phyloP scores from a whole-genome alignment of 129 eudicot genomes.

The Flaveria trinervia region DNA sequence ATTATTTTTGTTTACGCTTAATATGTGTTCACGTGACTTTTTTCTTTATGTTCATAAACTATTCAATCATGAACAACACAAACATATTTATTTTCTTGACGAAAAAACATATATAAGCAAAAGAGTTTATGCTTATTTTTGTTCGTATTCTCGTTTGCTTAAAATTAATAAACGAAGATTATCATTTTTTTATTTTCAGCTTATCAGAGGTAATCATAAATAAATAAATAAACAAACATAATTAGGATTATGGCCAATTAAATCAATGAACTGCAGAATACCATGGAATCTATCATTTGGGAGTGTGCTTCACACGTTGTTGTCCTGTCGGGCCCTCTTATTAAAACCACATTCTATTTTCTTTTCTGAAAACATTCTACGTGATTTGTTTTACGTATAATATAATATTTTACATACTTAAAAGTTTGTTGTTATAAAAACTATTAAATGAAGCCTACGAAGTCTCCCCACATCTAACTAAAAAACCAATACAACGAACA shows the following conservation, averaged over 20 bases:
- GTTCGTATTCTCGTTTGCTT: no score
- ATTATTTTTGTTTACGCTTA: no score
- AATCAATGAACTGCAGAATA: background rate
- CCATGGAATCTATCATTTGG: slow-evolving; percentile 26
- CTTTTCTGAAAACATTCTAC: background rate
- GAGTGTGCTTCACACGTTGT: slow-evolving; percentile 40
- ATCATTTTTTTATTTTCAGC: no score
- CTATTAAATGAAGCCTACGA: background rate
- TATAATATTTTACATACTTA: background rate
- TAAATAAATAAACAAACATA: background rate
- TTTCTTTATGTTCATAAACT: no score
- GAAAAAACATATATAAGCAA: no score
- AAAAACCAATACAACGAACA: background rate
- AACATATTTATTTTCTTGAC: background rate
- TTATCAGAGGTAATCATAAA: no score
- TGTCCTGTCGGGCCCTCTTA: slow-evolving; percentile 23
- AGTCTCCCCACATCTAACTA: background rate
- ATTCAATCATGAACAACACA: no score
- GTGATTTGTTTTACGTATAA: background rate
- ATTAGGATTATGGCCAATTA: slow-evolving; percentile 2
- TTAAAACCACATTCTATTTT: slow-evolving; percentile 9
- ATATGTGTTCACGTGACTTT: no score
- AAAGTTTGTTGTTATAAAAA: background rate
- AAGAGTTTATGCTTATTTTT: no score
- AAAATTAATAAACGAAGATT: no score